Evolutionary conservation across 2,329 filamentous ascomycete species (phyloP), one percentile per base, ranked within the genome.

Genomic region (Colletotrichum navitas): DNA sequence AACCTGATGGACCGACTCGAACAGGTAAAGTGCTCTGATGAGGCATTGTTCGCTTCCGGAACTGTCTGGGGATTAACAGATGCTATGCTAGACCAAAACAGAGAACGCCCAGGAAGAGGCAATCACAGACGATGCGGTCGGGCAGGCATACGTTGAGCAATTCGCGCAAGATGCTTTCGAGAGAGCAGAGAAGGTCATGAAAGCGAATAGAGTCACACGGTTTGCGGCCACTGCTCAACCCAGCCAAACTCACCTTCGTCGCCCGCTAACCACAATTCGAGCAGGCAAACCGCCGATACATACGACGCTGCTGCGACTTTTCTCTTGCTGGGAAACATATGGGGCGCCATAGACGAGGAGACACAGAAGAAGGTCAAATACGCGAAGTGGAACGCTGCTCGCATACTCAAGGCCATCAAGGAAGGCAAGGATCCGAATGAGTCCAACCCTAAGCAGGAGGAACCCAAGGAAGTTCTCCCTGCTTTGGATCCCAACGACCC

Each of bases 221-320:
- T 74, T 5, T 0, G 14, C 8, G 16, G 1, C 0, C 2, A 24
- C 16, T 21, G 45, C 3, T 2, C 16, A 4, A 3, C 32, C n/a
- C 6, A 7, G n/a, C 32, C n/a, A 34, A 36, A 7, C 24, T 51
- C 24, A 12, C 72, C 43, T 36, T 18, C 41, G 36, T 39, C 12
- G 5, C 2, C 29, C 24, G 7, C 26, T 71, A 7, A 72, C n/a
- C 26, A 51, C 24, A 21, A 21, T 18, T 52, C 16, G 56, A 18
- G 7, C 61, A 95, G 93, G 76, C 93, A 97, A 87, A 99, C 96
- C 0, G 94, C 94, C 71, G 94, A 97, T 79, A 98, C 95, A 0
- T 97, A 98, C 76, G 92, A 95, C 78, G 96, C 97, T 1, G 94
- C 96, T 0, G 92, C 94, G 0, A 97, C 94, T 0, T 98, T 99